These are phyloP conservation scores for Tetrapyrgos nigripes DNA, from an alignment of 1,284 basidiomycete genomes.

Conservation along the genomic window DNA sequence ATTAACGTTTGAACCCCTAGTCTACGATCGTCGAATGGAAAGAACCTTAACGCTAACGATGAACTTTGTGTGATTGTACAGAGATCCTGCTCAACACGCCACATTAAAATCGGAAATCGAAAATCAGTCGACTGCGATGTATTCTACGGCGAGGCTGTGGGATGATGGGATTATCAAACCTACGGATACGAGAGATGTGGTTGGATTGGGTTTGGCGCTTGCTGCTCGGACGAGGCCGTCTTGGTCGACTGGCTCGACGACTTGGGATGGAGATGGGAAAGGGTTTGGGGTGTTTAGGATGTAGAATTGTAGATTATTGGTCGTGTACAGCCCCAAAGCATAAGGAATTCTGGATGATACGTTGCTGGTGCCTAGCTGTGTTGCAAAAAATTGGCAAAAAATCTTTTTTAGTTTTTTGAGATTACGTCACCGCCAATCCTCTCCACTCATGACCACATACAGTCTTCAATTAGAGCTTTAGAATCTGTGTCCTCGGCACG, in stretches of 20 bases:
- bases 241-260: conserved; percentile 41
- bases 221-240: conserved; percentile 52
- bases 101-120: conserved; percentile 85
- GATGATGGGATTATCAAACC: conserved; percentile 96
- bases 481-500: too few species aligned
- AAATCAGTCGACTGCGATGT: conserved; percentile 83
- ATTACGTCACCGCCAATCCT: too few species aligned
- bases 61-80: conserved; percentile 31
- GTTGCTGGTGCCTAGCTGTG: too few species aligned
- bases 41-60: background rate
- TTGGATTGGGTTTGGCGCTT: conserved; percentile 86
- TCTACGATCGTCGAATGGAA: too few species aligned
- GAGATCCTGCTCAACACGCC: conserved; percentile 78
- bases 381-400: too few species aligned
- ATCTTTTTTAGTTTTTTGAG: too few species aligned
- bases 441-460: too few species aligned
- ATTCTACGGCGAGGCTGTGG: conserved; percentile 91
- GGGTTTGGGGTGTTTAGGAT: conserved; percentile 92
- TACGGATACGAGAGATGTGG: conserved; percentile 87
- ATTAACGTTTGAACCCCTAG: background rate
- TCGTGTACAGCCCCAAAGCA: too few species aligned
- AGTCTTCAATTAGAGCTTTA: too few species aligned
- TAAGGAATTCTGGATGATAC: too few species aligned
- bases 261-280: conserved; percentile 76
- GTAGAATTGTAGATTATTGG: conserved; percentile 46